phyloP scores from a whole-genome alignment of 192 early-diverging fungal species.

The Rhizophagus clarus region DNA sequence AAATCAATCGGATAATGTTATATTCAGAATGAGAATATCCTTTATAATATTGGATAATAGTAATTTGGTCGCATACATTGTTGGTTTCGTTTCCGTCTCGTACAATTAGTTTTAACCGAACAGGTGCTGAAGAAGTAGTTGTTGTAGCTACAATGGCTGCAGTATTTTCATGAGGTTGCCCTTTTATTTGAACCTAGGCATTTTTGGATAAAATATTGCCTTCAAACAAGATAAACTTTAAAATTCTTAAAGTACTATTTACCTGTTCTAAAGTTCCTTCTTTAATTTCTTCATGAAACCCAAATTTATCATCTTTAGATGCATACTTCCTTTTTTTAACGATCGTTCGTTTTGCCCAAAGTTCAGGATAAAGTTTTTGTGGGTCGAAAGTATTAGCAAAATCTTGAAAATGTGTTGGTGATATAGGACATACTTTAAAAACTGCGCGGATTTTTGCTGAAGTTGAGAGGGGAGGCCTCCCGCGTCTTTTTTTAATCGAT shows the following conservation, averaged over 20 bases:
- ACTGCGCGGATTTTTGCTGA: not conserved
- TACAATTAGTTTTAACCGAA: constrained; percentile 1
- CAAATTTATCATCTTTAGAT: not conserved
- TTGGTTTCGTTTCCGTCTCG: not conserved
- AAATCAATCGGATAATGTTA: not conserved
- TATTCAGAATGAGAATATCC: not conserved
- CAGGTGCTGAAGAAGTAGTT: not conserved
- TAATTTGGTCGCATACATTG: not conserved
- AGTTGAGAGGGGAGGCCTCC: not conserved
- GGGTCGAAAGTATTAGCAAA: constrained; percentile 6
- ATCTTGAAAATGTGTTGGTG: constrained; percentile 5
- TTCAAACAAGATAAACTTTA: not conserved
- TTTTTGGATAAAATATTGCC: not conserved
- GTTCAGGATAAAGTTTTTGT: constrained; percentile 10
- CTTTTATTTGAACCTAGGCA: not conserved
- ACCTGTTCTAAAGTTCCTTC: not conserved
- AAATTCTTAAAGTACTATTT: not conserved
- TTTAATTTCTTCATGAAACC: not conserved
- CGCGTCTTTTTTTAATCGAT: constrained; percentile 1
- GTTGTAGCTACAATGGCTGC: too few relatives aligned
- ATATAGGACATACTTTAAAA: constrained; percentile 3
- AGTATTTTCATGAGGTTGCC: not conserved
- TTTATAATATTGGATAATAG: not conserved
- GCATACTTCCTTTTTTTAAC: not conserved
- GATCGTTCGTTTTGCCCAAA: not conserved